Percentiles rank a stretch among this genome's conserved stretches.
Conservation (phyloP, 176 grass and related monocot species). For the Aegilops sharonensis region DNA sequence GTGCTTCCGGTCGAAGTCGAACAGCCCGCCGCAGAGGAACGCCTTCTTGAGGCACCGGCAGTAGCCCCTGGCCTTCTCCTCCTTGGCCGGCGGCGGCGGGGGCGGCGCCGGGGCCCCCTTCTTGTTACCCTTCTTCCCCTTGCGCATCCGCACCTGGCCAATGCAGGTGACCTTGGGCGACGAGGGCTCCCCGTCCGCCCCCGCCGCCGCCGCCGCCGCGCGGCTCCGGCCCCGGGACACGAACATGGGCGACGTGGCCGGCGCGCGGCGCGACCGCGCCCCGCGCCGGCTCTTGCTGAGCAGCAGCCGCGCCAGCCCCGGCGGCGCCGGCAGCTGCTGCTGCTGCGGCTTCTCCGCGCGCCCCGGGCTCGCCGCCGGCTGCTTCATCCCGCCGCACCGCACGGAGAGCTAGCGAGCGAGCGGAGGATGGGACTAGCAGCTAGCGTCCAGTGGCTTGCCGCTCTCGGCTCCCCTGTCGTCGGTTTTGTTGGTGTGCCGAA, state of each 20-base stretch:
- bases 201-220: slow-evolving; percentile 9
- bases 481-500: not conserved
- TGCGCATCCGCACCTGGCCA: slow-evolving; percentile 88
- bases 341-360: slow-evolving; percentile 55
- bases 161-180: slow-evolving; percentile 89
- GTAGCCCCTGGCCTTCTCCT: slow-evolving; percentile 25
- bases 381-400: slow-evolving; percentile 14
- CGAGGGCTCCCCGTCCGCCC: slow-evolving; percentile 46
- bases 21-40: slow-evolving; percentile 58
- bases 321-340: slow-evolving; percentile 51
- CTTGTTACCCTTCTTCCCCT: slow-evolving; percentile 40
- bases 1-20: slow-evolving; percentile 20
- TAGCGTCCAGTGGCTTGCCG: not conserved
- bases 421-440: not conserved
- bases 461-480: not conserved
- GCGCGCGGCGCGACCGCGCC: slow-evolving; percentile 38
- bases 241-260: slow-evolving; percentile 56
- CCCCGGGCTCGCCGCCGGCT: slow-evolving; percentile 54
- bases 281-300: slow-evolving; percentile 52
- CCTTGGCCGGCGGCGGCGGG: not conserved
- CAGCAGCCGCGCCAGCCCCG: slow-evolving; percentile 54
- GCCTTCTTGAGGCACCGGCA: slow-evolving; percentile 70
- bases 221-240: slow-evolving; percentile 45
- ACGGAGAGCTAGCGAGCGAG: not conserved
- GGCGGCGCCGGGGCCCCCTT: not conserved